Conservation (phyloP, 805 yeast species). For the Yarrowia phangngaensis region DNA sequence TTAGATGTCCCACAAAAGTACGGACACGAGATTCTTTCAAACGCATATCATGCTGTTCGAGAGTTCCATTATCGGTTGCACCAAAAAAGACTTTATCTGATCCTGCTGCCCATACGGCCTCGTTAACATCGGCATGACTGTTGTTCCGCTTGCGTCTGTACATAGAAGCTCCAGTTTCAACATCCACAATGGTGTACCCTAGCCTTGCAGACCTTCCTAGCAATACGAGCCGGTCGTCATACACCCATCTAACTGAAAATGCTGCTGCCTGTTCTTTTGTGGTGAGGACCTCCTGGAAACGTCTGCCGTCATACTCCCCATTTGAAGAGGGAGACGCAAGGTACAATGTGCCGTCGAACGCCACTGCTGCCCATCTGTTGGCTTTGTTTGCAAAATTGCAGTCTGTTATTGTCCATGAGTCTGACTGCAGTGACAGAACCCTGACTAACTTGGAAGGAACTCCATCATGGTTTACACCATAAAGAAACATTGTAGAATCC, state of each 20-base stretch:
- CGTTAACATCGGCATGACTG: background rate
- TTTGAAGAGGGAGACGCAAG: background rate
- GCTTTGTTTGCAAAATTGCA: slow-evolving; percentile 6
- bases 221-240: slow-evolving; percentile 2
- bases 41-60: slow-evolving; percentile 5
- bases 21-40: slow-evolving; percentile 7
- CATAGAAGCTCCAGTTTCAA: background rate
- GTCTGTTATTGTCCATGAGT: slow-evolving; percentile 23
- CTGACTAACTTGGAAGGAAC: background rate
- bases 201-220: slow-evolving; percentile 2
- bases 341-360: slow-evolving; percentile 9
- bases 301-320: background rate
- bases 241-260: slow-evolving; percentile 9
- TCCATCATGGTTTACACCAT: background rate
- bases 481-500: background rate
- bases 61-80: slow-evolving; percentile 9
- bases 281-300: background rate
- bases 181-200: slow-evolving; percentile 15
- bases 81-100: slow-evolving; percentile 9
- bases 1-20: slow-evolving; percentile 10
- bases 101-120: background rate
- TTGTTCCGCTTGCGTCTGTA: slow-evolving; percentile 1
- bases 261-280: slow-evolving; percentile 6
- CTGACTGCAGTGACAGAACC: slow-evolving; percentile 1
- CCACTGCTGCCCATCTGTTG: slow-evolving; percentile 12